Evolutionary conservation across 2,329 filamentous ascomycete species (phyloP), one percentile per base, ranked within the genome.

Genomic region (Aspergillus sp.): DNA sequence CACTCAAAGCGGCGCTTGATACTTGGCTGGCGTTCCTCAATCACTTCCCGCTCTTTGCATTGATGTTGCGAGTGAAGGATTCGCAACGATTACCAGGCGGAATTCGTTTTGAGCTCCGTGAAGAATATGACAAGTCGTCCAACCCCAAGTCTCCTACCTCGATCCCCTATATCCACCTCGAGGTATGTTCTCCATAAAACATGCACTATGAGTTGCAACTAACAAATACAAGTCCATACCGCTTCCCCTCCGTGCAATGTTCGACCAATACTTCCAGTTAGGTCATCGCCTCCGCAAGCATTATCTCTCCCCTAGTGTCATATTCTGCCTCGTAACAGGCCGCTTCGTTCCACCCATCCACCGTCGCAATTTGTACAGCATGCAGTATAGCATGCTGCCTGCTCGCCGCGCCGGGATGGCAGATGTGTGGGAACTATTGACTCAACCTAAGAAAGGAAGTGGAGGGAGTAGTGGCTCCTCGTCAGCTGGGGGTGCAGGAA

Each of bases 371-470:
- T 75, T 98, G 40, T 98, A 98, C 69, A 94, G 89, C 55, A 74
- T 98, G 58, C 93, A 98, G 69, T 98, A 98, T 68, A 95, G 89
- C 70, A 97, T 97, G 89, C 76, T 98, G 33, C 94, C 94, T 0
- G 86, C 88, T 6, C 79, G 80, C 42, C 75, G 94, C 36, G 86
- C 88, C 0, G 83, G 85, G 2, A 86, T 97, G 45, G 75, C 79
- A 56, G 90, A 96, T 61, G 85, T 97, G 64, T 98, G 94, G 93
- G 74, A 78, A 35, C 78, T 80, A 33, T 69, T 93, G 43, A 85
- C 79, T 52, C 70, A 78, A 43, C 54, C 60, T 8, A 66, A 62
- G 40, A 67, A 65, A 42, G 45, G 49, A 3, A 52, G 53, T 28
- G 44, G 56, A 37, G 51, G 59, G 1, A 52, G 57, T 6, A 46